Evolutionary conservation across 2,329 filamentous ascomycete species (phyloP), one percentile per base, ranked within the genome.

Genomic region (Lizonia empirigonia): DNA sequence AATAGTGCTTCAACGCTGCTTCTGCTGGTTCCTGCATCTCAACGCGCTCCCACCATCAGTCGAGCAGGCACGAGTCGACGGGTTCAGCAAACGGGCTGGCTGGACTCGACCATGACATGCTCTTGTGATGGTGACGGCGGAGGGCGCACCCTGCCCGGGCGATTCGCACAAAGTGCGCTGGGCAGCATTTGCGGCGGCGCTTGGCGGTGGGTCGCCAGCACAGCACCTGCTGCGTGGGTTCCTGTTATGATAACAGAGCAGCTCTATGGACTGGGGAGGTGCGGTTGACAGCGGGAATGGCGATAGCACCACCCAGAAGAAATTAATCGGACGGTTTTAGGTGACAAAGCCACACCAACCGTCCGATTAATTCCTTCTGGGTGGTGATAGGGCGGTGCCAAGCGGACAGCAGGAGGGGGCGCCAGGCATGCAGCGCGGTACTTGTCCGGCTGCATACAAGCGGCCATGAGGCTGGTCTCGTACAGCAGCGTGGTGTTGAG

Each of bases 11-110:
- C 64, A 63, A 59, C 37, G 65, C 60, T 67, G 55, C 60, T 66
- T 68, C 52, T 59, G 67, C 62, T 63, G 56, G 69, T 73, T 70
- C 70, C 69, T 73, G 70, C 70, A 64, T 67, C 60, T 63, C 38
- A 60, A 51, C 51, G 59, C 57, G 62, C 56, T 59, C 55, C 56
- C 45, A 44, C 52, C 54, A 58, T 57, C 55, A 44, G 53, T 39
- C 44, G 58, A 63, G 55, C 63, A 60, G 64, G 58, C 58, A 69
- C 57, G 56, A 56, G 36, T 56, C 52, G 48, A 60, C 35, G 60
- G 50, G 47, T 56, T 53, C 48, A 55, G 47, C 40, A 40, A 53
- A 53, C 48, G 56, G 56, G 58, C 56, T 63, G 60, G 56, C 24
- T 33, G 50, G 50, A 34, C 41, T 42, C 41, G 49, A 47, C 32